These are phyloP conservation scores for Wickerhamomyces mucosus DNA, from an alignment of 805 yeast species.

Conservation along the genomic window DNA sequence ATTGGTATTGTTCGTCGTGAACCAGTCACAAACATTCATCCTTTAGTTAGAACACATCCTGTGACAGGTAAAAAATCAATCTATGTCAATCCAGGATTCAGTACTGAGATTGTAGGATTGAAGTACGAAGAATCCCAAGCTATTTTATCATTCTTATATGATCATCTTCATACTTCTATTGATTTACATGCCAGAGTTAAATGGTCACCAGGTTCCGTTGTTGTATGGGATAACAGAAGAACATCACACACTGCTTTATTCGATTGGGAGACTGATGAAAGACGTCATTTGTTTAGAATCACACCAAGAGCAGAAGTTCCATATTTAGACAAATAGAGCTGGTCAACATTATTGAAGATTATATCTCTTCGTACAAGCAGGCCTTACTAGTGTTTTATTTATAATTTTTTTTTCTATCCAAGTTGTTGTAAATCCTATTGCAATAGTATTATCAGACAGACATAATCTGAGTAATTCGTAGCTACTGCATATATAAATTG, in stretches of 20 bases:
- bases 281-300: too few species aligned
- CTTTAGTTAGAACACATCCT: conserved; percentile 55
- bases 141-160: conserved; percentile 36
- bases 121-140: conserved; percentile 40
- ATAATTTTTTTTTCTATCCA: too few species aligned
- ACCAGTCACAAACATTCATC: conserved; percentile 28
- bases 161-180: conserved; percentile 36
- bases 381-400: too few species aligned
- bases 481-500: too few species aligned
- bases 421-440: too few species aligned
- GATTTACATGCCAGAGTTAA: conserved; percentile 16
- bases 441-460: too few species aligned
- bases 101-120: conserved; percentile 42
- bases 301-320: too few species aligned
- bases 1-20: conserved; percentile 38
- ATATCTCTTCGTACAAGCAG: too few species aligned
- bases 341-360: too few species aligned
- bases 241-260: conserved; percentile 44
- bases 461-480: too few species aligned
- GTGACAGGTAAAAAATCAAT: conserved; percentile 55
- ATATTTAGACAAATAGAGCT: too few species aligned
- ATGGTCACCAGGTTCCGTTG: conserved; percentile 16
- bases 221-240: conserved; percentile 19
- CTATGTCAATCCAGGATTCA: conserved; percentile 42
- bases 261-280: conserved; percentile 30